A percentile compares a stretch with the other conserved stretches of the same genome.
Evolutionary conservation across 2,329 filamentous ascomycete genomes (phyloP).

Genomic region (Fusarium guadeloupense): DNA sequence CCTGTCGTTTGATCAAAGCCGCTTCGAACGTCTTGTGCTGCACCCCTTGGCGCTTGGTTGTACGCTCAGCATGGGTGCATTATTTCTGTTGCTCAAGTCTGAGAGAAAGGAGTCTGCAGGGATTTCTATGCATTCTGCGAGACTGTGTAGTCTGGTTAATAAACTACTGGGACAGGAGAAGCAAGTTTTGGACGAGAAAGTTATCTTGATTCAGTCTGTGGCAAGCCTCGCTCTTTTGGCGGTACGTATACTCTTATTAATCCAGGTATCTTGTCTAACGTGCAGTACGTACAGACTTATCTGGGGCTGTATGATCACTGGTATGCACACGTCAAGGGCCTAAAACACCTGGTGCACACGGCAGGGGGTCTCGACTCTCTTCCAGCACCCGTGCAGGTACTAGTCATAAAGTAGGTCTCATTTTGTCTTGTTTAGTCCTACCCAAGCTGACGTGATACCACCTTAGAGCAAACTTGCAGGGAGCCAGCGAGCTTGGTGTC

Average conservation of each 20-base stretch:
- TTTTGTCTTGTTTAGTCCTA: too few relatives aligned
- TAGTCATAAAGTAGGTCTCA: background rate
- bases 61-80: constrained; percentile 3
- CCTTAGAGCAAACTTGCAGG: constrained; percentile 1
- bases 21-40: constrained; percentile 6
- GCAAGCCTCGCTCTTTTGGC: constrained; percentile 2
- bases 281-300: background rate
- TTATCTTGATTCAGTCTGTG: constrained; percentile 4
- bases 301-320: constrained; percentile 1
- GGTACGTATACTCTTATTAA: background rate
- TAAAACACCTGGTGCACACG: background rate
- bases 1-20: background rate
- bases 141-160: constrained; percentile 5
- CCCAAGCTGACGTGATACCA: background rate
- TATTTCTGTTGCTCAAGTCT: background rate
- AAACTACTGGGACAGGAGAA: constrained; percentile 41
- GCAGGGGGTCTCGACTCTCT: background rate
- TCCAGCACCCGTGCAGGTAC: background rate
- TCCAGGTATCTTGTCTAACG: background rate
- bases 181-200: background rate
- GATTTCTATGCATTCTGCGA: constrained; percentile 9
- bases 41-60: background rate
- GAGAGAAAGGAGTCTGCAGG: background rate
- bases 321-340: constrained; percentile 3
- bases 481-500: background rate